Evolutionary conservation across 192 early-diverging fungal genomes (phyloP), one percentile per base, ranked within the genome.

Genomic region (Dispira parvispora): DNA sequence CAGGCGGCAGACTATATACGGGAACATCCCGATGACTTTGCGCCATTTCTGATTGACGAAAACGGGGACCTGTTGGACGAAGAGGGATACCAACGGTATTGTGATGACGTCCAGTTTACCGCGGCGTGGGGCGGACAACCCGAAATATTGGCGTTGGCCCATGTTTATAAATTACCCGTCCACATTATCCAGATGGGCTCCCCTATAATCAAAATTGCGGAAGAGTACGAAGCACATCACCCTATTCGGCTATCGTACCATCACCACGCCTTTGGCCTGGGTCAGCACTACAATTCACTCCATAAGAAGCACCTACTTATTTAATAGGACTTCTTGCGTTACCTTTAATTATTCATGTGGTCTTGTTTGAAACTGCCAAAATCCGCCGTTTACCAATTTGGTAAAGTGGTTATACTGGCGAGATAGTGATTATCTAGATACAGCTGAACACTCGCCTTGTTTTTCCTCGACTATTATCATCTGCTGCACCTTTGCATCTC

Each of bases 281-380:
- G 95, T 27, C 89, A 89, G 67, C 95, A 98, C 82, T 98, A 98
- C 76, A 98, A 98, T 67, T 92, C 90, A 18, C 67, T 92, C 53
- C 65, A 66, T 20, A 50, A 50, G 1, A 38, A 38, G 32, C 32
- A 38, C 6, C 6, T 38, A 38, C 6, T 6, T 38, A 38, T 38
- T 38, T 38, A 38, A 38, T 38, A 38, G 6, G 3, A 6, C 32
- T 38, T 38, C 32, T 38, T 38, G 6, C 3, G 6, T 1, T 38
- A 6, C 6, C 3, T 38, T 6, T 6, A 6, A 38, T 38, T 38
- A 38, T 38, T 38, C 6, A 6, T 38, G 32, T 38, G 32, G 32
- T 38, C 32, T 6, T 38, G 6, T 38, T 38, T 38, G 32, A 38
- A 38, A 38, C 32, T 38, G 32, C 32, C 32, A 38, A 1, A 6